Conservation (phyloP, 306 rosid species). For the Astragalus membranaceus region DNA sequence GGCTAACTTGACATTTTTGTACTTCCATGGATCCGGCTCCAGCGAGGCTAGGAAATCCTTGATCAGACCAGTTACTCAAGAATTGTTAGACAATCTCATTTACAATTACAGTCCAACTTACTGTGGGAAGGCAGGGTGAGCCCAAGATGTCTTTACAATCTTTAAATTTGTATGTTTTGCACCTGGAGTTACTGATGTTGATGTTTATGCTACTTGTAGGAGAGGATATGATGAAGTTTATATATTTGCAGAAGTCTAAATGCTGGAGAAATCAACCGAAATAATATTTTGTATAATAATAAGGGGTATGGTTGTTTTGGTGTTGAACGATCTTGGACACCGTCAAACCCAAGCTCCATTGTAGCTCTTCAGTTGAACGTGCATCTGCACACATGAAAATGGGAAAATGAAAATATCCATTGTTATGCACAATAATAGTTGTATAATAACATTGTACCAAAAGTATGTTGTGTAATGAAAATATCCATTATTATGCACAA, state of each 20-base stretch:
- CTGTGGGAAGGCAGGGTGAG: constrained; percentile 80
- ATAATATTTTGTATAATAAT: no score
- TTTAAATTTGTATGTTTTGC: neutral
- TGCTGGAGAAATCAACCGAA: neutral
- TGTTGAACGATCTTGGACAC: no score
- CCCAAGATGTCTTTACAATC: neutral
- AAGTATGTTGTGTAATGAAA: no score
- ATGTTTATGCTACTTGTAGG: constrained; percentile 36
- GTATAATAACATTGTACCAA: no score
- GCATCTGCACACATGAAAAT: no score
- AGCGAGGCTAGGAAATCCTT: constrained; percentile 88
- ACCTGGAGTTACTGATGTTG: neutral
- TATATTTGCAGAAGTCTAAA: constrained; percentile 37
- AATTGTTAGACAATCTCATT: constrained; percentile 62
- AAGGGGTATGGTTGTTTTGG: no score
- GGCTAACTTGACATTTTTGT: neutral
- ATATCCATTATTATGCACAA: no score
- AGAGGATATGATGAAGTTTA: constrained; percentile 79
- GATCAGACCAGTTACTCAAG: constrained; percentile 50
- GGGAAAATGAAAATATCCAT: no score
- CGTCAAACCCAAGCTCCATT: no score
- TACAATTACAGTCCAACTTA: constrained; percentile 75
- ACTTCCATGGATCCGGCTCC: neutral
- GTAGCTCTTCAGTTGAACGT: no score
- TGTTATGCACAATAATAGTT: no score